Conservation (phyloP, 2,329 filamentous ascomycete species). For the Colletotrichum lupini region DNA sequence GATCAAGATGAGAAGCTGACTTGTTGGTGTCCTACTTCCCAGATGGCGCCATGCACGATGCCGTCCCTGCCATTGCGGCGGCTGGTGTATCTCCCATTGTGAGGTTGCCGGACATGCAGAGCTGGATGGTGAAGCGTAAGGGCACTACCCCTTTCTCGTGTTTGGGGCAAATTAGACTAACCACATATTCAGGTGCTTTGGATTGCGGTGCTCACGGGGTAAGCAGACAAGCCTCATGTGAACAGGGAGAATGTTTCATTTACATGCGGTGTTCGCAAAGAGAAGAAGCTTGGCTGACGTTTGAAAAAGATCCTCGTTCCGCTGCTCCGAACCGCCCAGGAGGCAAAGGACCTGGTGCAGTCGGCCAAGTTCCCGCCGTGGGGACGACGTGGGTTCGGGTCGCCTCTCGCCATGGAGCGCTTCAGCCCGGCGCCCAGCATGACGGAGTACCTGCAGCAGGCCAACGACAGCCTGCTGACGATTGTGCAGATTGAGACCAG, state of each 20-base stretch:
- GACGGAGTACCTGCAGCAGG: conserved; percentile 66
- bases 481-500: conserved; percentile 77
- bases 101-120: conserved; percentile 67
- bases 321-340: conserved; percentile 64
- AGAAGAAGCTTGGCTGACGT: conserved; percentile 14
- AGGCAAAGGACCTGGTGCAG: conserved; percentile 60
- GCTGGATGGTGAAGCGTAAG: conserved; percentile 68
- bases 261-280: too few species aligned
- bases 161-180: background rate
- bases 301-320: conserved; percentile 58
- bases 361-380: conserved; percentile 67
- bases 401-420: conserved; percentile 63
- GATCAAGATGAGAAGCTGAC: background rate
- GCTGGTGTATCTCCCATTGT: conserved; percentile 55
- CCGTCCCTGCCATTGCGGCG: conserved; percentile 62
- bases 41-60: conserved; percentile 64
- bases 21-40: background rate
- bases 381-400: conserved; percentile 66
- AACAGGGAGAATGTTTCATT: background rate
- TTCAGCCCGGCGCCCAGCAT: conserved; percentile 60
- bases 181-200: conserved; percentile 57
- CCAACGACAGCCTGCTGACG: conserved; percentile 67
- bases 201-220: conserved; percentile 69
- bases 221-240: conserved; percentile 7
- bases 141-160: conserved; percentile 9